Evolutionary conservation across 2,329 filamentous ascomycete genomes (phyloP), one percentile per base, ranked within the genome.

Genomic region (Cladosporium phlei): DNA sequence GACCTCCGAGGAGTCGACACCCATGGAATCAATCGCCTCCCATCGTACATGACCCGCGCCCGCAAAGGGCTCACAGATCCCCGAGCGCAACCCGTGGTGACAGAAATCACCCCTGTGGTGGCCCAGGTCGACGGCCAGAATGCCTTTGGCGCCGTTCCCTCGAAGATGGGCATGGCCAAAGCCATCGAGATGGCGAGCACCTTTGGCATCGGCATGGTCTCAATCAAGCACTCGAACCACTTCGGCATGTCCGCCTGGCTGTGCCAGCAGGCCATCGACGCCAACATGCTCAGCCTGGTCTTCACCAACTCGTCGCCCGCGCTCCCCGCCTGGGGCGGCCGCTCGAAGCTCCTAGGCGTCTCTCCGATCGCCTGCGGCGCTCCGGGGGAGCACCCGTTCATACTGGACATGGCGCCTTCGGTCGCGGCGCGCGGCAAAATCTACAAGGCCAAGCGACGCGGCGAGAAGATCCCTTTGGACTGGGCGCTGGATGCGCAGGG

Each of bases 221-320:
- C 77, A 48, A 73, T 91, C 59, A 85, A 82, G 64, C 83, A 85
- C 65, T 86, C 82, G 29, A 91, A 91, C 57, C 86, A 91, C 64
- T 90, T 86, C 58, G 87, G 87, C 45, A 93, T 93, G 86, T 77
- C 77, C 3, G 86, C 87, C 0, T 91, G 86, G 84, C 61, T 89
- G 0, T 85, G 89, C 9, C 83, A 87, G 62, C 82, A 88, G 65
- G 87, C 86, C 0, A 65, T 90, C 11, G 83, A 91, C 49, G 81
- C 77, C 1, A 71, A 69, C 3, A 79, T 78, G 62, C 81, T 83
- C 64, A 82, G 78, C n/a, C 66, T 76, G 2, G 79, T 80, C 37
- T 79, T 77, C 48, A 79, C 75, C 45, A 83, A 82, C 24, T 74
- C 65, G 27, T 85, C 80, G 20, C 85, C 85, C 0, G 85, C 85